A percentile compares a stretch with the other conserved stretches of the same genome.
phyloP scores from a whole-genome alignment of 306 rosid genomes.

The Cucurbita argyrosperma region DNA sequence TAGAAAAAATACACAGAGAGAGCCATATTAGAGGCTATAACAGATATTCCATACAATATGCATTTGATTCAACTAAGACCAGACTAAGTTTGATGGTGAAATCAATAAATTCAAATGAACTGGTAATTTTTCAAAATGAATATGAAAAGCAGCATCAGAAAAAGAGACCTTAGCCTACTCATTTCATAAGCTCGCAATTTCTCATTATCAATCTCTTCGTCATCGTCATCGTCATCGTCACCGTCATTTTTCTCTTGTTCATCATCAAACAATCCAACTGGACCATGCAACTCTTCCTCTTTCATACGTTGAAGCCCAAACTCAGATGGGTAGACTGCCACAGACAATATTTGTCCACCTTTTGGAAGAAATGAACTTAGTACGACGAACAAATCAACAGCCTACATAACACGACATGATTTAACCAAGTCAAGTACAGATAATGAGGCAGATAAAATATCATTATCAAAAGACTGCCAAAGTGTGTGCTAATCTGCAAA shows the following conservation, averaged over 20 bases:
- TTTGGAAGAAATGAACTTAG: conserved; percentile 59
- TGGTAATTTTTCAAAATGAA: background rate
- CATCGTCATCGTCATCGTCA: conserved; percentile 17
- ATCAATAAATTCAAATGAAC: background rate
- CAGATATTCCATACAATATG: background rate
- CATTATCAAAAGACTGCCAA: background rate
- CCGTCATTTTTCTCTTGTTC: conserved; percentile 27
- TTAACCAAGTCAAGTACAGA: background rate
- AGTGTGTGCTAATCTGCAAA: background rate
- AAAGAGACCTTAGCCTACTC: conserved; percentile 52
- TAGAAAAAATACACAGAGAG: background rate
- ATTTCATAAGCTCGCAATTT: conserved; percentile 73
- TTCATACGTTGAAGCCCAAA: conserved; percentile 81
- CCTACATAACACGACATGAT: conserved; percentile 30
- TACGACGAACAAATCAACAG: conserved; percentile 56
- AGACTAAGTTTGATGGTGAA: background rate
- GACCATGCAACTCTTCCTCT: conserved; percentile 81
- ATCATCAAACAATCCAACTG: conserved; percentile 55
- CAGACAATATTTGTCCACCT: conserved; percentile 56
- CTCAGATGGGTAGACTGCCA: conserved; percentile 76
- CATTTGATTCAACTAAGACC: background rate
- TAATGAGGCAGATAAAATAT: background rate
- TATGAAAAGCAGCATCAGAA: background rate
- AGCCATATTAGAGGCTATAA: background rate
- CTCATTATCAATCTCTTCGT: conserved; percentile 30